Conservation (phyloP, 164 flowering plant genomes). For the Malania oleifera region DNA sequence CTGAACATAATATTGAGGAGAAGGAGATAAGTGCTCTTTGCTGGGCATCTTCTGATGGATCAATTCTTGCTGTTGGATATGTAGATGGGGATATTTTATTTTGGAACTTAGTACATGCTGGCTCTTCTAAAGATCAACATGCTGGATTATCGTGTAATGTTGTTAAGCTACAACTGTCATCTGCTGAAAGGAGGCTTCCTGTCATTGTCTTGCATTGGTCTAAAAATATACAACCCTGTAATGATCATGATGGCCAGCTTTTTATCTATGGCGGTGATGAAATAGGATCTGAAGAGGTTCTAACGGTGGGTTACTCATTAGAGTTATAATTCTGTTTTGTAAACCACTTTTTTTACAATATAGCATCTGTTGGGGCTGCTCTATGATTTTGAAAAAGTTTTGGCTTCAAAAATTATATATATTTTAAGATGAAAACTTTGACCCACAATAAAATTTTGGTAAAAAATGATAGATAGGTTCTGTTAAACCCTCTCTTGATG, state of each 20-base stretch:
- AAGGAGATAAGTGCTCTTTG: conserved; percentile 88
- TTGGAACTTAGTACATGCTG: conserved; percentile 56
- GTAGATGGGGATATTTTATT: conserved; percentile 87
- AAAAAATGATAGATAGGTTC: background rate
- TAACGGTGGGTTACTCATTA: conserved; percentile 53
- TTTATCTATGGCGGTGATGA: conserved; percentile 92
- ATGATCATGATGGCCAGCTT: conserved; percentile 50
- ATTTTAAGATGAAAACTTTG: background rate
- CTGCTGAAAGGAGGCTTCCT: conserved; percentile 75
- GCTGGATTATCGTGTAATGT: conserved; percentile 40
- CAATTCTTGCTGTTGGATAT: conserved; percentile 84
- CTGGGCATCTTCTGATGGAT: conserved; percentile 87
- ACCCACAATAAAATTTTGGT: no score
- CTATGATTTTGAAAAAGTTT: no score
- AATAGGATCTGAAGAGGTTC: conserved; percentile 87
- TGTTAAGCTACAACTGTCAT: conserved; percentile 72
- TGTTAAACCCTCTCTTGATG: background rate
- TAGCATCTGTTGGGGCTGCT: background rate
- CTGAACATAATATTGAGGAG: conserved; percentile 42
- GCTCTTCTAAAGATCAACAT: conserved; percentile 34
- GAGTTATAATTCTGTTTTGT: background rate
- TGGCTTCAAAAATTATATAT: background rate
- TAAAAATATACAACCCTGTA: conserved; percentile 27
- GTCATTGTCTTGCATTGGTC: conserved; percentile 81
- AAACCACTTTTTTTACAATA: background rate